These are phyloP conservation scores for Backusella mclennaniae DNA, from an alignment of 192 early-diverging fungal genomes.

Conservation along the genomic window DNA sequence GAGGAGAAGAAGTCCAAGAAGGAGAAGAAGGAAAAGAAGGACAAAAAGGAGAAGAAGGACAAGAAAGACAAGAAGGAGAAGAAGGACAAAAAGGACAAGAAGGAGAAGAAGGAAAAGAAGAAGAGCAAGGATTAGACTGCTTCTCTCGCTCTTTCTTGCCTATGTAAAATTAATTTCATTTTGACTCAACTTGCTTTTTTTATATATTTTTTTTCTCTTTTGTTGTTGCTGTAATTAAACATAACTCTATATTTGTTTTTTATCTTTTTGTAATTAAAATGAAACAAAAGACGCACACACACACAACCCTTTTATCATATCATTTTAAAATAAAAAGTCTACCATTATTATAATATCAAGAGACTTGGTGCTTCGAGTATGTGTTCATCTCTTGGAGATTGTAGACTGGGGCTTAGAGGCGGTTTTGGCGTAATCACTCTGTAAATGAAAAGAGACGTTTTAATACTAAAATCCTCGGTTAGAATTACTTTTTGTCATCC, in stretches of 20 bases:
- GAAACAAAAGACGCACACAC: neutral
- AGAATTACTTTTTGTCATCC: too few species aligned
- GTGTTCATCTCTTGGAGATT: too few species aligned
- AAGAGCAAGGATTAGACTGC: neutral
- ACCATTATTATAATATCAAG: neutral
- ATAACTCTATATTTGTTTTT: constrained; percentile 3
- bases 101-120: constrained; percentile 36
- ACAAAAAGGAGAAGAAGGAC: constrained; percentile 54
- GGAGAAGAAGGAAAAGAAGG: constrained; percentile 50
- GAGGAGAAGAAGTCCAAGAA: constrained; percentile 49
- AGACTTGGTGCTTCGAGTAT: neutral
- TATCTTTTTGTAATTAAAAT: neutral
- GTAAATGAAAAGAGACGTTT: too few species aligned
- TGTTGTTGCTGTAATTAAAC: constrained; percentile 7
- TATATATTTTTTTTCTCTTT: constrained; percentile 5
- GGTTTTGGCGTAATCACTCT: too few species aligned
- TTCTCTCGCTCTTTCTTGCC: neutral
- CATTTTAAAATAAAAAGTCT: constrained; percentile 7
- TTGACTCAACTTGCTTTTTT: constrained; percentile 2
- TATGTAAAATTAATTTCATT: constrained; percentile 7
- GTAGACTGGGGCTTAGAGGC: too few species aligned
- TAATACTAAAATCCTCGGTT: too few species aligned
- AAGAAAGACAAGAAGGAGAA: constrained; percentile 49
- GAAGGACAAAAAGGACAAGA: constrained; percentile 40
- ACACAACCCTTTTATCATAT: neutral